Base-by-base conservation (phyloP, 2,329 filamentous ascomycete genomes). In the Colletotrichum brevisporum region DNA sequence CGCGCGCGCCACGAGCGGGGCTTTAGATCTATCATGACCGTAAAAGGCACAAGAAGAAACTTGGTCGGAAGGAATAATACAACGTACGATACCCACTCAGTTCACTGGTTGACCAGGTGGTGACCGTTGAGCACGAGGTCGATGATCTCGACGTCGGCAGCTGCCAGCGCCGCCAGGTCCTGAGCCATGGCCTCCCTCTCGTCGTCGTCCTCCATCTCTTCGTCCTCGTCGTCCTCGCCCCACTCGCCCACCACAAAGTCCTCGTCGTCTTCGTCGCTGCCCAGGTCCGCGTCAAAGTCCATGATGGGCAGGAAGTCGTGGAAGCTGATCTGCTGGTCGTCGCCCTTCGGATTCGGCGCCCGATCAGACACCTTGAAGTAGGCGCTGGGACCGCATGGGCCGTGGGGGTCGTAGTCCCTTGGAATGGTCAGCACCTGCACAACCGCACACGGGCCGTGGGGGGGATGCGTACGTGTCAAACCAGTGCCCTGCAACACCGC, bases 401-500 rank as follows among this genome's bases (percentile, higher is more conserved):
- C 92, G 73, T 91, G 88, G 1, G 82, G 77, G 70, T 92, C 90
- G 73, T 88, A 91, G 76, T 94, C 88, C 73, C 88, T 90, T 59
- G 47, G 58, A 2, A 13, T 24, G 10, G 64, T 71, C 48, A 74
- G 51, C 52, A 26, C 4, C 12, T 43, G 21, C 59, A 6, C 10
- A 6, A 39, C 48, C 47, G 9, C 9, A 16, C 1, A n/a, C 12
- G 8, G 13, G 24, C 6, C 24, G 18, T 27, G 27, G 6, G 12
- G 12, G n/a, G 10, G 21, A 24, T 27, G 75, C 82, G 70, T 81
- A 90, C 88, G 90, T 91, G 74, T 94, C 92, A 74, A 94, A 95
- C 93, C 93, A 95, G 59, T 89, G 91, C 0, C 93, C 92, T 2
- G 94, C 75, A 0, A 94, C 89, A 1, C 92, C 92, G 8, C 92